These are phyloP conservation scores for Ziziphus jujuba DNA, from an alignment of 306 rosid genomes.

Conservation along the genomic window DNA sequence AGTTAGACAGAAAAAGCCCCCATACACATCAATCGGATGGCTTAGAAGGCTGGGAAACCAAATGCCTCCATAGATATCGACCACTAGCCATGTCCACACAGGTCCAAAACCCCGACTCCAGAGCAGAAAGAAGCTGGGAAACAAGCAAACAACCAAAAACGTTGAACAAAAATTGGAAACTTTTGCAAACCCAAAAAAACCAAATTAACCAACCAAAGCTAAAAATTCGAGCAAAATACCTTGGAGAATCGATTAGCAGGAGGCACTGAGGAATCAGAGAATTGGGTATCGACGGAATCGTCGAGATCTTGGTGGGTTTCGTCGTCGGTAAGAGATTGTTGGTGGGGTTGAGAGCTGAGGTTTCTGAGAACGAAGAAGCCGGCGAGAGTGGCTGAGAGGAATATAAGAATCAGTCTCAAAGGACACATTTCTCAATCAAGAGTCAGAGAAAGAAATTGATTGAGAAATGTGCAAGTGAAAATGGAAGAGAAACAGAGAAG, in stretches of 20 bases:
- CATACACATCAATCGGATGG: conserved; percentile 40
- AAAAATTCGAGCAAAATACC: conserved; percentile 10
- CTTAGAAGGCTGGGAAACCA: conserved; percentile 54
- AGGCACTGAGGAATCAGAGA: conserved; percentile 38
- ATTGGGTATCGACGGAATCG: conserved; percentile 26
- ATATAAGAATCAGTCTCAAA: conserved; percentile 67
- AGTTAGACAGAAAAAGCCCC: background rate
- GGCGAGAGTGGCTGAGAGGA: conserved; percentile 95
- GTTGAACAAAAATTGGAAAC: conserved; percentile 18
- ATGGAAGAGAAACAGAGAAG: no score
- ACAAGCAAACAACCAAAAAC: conserved; percentile 1
- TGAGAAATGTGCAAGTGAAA: background rate
- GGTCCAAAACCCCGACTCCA: conserved; percentile 81
- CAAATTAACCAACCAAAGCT: background rate
- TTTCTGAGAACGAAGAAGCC: conserved; percentile 84
- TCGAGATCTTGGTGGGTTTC: conserved; percentile 6
- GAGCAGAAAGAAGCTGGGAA: conserved; percentile 55
- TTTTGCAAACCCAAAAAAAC: conserved; percentile 9
- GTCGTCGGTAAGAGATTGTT: conserved; percentile 11
- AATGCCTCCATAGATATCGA: conserved; percentile 86
- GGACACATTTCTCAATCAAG: conserved; percentile 67
- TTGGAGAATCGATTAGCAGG: conserved; percentile 31
- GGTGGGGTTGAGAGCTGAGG: conserved; percentile 52
- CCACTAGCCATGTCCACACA: conserved; percentile 94
- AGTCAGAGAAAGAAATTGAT: conserved; percentile 3